phyloP scores from a whole-genome alignment of 2,329 filamentous ascomycete genomes.

The Aspergillus thermomutatus region DNA sequence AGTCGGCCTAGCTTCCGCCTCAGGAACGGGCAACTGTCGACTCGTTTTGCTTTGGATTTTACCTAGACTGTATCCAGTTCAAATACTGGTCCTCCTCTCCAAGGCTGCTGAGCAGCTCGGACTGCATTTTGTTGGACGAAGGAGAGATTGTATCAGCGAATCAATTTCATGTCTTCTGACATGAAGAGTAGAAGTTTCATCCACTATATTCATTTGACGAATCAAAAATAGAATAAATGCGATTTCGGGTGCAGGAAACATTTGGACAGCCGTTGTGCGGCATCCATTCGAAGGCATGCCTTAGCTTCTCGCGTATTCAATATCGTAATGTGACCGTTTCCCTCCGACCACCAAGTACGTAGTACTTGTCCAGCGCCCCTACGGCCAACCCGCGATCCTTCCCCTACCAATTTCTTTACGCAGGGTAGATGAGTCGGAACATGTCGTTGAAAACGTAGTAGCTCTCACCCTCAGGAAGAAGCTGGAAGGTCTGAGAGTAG shows the following conservation, averaged over 20 bases:
- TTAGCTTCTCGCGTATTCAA: conserved; percentile 10
- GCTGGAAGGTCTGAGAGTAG: conserved; percentile 87
- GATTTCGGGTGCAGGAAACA: neutral
- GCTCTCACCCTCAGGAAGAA: conserved; percentile 63
- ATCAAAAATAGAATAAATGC: neutral
- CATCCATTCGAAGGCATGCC: neutral
- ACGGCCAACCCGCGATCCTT: neutral
- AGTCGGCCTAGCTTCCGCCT: neutral
- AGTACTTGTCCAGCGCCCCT: neutral
- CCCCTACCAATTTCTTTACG: conserved; percentile 8
- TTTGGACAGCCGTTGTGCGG: neutral
- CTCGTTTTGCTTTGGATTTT: neutral
- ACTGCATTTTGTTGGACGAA: neutral
- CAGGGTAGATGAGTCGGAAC: conserved; percentile 77
- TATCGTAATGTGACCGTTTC: conserved; percentile 9
- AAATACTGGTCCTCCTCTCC: no score
- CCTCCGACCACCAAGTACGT: neutral
- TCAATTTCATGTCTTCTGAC: neutral
- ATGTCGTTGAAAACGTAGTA: conserved; percentile 94
- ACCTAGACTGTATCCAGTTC: neutral
- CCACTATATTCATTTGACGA: neutral
- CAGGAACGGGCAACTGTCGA: neutral
- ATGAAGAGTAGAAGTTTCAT: neutral
- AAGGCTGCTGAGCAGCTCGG: neutral
- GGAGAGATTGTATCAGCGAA: neutral